These are phyloP conservation scores for Solanum okadae DNA, from an alignment of 257 asterid genomes.

Conservation along the genomic window DNA sequence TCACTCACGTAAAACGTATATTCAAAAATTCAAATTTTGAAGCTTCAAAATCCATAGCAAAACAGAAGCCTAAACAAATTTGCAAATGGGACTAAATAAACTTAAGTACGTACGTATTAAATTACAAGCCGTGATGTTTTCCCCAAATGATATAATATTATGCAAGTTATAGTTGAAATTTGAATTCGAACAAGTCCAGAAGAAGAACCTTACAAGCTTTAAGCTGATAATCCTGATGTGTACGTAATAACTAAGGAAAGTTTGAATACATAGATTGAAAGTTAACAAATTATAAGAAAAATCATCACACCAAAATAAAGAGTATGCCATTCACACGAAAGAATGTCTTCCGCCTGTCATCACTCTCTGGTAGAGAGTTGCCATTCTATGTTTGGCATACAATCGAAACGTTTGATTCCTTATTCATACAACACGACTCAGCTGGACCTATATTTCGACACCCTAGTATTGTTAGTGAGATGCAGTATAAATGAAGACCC, in stretches of 20 bases:
- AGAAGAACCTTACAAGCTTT: neutral
- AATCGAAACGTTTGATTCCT: neutral
- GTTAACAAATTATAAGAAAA: neutral
- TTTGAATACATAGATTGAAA: neutral
- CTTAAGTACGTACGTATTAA: neutral
- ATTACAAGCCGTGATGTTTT: neutral
- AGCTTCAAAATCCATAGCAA: neutral
- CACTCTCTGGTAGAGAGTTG: neutral
- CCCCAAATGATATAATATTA: neutral
- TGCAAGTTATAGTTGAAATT: neutral
- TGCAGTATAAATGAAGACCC: conserved; percentile 13
- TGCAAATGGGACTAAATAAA: neutral
- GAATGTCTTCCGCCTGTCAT: neutral
- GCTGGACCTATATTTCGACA: conserved; percentile 3
- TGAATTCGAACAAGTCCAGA: neutral
- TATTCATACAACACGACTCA: conserved; percentile 7
- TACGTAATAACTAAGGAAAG: neutral
- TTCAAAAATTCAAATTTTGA: neutral
- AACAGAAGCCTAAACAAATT: neutral
- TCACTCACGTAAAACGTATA: neutral
- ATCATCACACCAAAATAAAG: neutral
- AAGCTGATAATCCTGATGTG: neutral
- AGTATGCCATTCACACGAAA: neutral
- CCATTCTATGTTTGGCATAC: neutral
- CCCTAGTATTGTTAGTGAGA: conserved; percentile 6